Conservation (phyloP, 352 stramenopile genomes). For the Globisporangium nagaii region DNA sequence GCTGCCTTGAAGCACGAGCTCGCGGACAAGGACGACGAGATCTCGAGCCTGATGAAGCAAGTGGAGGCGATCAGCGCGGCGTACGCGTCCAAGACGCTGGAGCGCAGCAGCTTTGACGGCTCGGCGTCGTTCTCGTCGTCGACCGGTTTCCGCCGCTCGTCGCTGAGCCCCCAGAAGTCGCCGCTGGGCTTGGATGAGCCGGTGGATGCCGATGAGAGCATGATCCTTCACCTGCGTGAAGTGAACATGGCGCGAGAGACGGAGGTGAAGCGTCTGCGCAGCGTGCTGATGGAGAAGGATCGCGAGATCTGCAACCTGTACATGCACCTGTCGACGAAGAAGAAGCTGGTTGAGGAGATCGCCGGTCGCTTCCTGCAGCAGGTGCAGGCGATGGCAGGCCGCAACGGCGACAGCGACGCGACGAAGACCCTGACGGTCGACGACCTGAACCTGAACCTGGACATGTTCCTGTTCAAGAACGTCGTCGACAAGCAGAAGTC, state of each 20-base stretch:
- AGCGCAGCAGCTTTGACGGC: slow-evolving; percentile 1
- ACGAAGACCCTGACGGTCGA: slow-evolving; percentile 14
- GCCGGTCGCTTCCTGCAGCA: slow-evolving; percentile 55
- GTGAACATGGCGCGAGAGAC: slow-evolving; percentile 28
- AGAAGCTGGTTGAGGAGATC: slow-evolving; percentile 75
- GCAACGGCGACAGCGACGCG: too few species aligned
- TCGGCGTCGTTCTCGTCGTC: slow-evolving; percentile 6
- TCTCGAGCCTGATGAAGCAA: slow-evolving; percentile 6
- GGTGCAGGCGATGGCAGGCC: slow-evolving; percentile 26
- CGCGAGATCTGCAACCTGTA: slow-evolving; percentile 80
- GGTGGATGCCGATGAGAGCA: slow-evolving; percentile 7
- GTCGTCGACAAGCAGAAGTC: slow-evolving; percentile 58
- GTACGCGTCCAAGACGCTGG: slow-evolving; percentile 4
- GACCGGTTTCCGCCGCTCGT: background rate
- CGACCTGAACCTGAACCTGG: slow-evolving; percentile 45
- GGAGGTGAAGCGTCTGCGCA: slow-evolving; percentile 42
- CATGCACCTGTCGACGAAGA: slow-evolving; percentile 75
- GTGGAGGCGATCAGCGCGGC: slow-evolving; percentile 21
- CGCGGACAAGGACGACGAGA: slow-evolving; percentile 4
- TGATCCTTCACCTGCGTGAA: slow-evolving; percentile 20
- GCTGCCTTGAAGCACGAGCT: slow-evolving; percentile 34
- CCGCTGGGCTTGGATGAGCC: background rate
- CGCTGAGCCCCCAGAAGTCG: slow-evolving; percentile 1
- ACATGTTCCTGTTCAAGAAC: slow-evolving; percentile 76
- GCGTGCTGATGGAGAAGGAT: slow-evolving; percentile 62